A percentile compares a stretch with the other conserved stretches of the same genome.
phyloP scores from a whole-genome alignment of 1,284 basidiomycete species.

The Ustilago sp. region DNA sequence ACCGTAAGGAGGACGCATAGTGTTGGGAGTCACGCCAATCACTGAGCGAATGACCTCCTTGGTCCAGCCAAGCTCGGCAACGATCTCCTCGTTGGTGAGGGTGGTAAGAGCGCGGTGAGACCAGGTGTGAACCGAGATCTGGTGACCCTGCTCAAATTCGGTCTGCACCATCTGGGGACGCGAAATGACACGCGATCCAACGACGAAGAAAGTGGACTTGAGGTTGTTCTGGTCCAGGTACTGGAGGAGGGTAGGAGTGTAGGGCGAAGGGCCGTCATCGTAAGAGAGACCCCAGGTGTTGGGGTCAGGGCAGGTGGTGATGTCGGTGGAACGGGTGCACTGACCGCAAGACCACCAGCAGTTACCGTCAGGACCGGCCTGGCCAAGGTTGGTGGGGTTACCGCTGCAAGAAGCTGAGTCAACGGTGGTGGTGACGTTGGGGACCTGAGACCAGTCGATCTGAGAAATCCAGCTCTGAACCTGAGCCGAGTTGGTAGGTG shows the following conservation, averaged over 20 bases:
- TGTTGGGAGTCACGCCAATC: slow-evolving; percentile 67
- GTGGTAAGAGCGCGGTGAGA: slow-evolving; percentile 77
- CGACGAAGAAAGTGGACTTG: slow-evolving; percentile 88
- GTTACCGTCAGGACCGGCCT: slow-evolving; percentile 74
- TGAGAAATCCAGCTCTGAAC: slow-evolving; percentile 81
- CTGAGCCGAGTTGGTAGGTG: slow-evolving; percentile 77
- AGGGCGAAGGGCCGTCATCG: slow-evolving; percentile 85
- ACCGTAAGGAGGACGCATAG: slow-evolving; percentile 71
- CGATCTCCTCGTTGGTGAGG: slow-evolving; percentile 85
- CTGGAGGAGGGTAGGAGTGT: slow-evolving; percentile 78
- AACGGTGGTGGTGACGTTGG: slow-evolving; percentile 75
- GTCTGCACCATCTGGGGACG: slow-evolving; percentile 80
- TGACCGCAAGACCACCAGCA: slow-evolving; percentile 88
- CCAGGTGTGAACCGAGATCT: slow-evolving; percentile 72
- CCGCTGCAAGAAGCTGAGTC: slow-evolving; percentile 76
- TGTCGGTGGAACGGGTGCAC: slow-evolving; percentile 79
- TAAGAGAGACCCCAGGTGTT: slow-evolving; percentile 78
- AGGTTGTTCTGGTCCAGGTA: slow-evolving; percentile 78
- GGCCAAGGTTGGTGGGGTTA: slow-evolving; percentile 75
- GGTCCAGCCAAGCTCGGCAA: slow-evolving; percentile 93
- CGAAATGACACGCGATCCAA: slow-evolving; percentile 88
- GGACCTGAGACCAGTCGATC: slow-evolving; percentile 77
- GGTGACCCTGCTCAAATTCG: slow-evolving; percentile 81
- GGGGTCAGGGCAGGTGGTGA: slow-evolving; percentile 82
- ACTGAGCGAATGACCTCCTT: slow-evolving; percentile 79